Evolutionary conservation across 1,284 basidiomycete species (phyloP), one percentile per base, ranked within the genome.

Genomic region (Testicularia cyperi): DNA sequence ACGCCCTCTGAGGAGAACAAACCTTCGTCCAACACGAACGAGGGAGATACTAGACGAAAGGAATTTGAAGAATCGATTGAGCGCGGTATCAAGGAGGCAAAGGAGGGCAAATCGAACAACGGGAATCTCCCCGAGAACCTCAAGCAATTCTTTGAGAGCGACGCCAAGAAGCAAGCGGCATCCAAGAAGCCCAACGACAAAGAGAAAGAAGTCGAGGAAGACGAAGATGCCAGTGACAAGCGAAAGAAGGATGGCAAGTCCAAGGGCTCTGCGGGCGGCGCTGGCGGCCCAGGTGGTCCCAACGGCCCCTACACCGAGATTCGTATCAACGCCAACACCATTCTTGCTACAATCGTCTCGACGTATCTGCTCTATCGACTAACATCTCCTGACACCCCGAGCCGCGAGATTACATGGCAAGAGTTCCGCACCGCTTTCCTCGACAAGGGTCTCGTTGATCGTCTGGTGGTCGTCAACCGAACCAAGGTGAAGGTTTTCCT

Each of bases 391-490:
- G 81, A 81, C 33, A 44, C 65, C 6, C 57, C 61, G 15, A 84
- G 87, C 5, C 85, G 87, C 58, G 92, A 97, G 79, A 95, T 97
- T 65, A 96, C 92, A 61, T 97, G 92, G 92, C 92, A 96, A 79
- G 92, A 96, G 78, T 97, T 97, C 81, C 86, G 92, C 52, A 92
- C 90, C 38, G 88, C 88, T 16, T 89, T 96, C 80, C 85, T 97
- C 38, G 89, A 95, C 78, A 92, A 94, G 78, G 94, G 92, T 29
- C 84, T 97, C 41, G 95, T 99, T 21, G 92, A 96, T 68, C 92
- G 87, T 72, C 85, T 99, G 46, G 84, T 86, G 40, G 95, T 99
- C 49, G 84, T 97, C 72, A 98, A 98, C 78, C 85, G 91, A 27
- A 84, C 85, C 57, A 88, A 85, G 74, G 94, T 97, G 44, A 87